Conservation (phyloP, 139 green algal species). For the Haematococcus lacustris region DNA sequence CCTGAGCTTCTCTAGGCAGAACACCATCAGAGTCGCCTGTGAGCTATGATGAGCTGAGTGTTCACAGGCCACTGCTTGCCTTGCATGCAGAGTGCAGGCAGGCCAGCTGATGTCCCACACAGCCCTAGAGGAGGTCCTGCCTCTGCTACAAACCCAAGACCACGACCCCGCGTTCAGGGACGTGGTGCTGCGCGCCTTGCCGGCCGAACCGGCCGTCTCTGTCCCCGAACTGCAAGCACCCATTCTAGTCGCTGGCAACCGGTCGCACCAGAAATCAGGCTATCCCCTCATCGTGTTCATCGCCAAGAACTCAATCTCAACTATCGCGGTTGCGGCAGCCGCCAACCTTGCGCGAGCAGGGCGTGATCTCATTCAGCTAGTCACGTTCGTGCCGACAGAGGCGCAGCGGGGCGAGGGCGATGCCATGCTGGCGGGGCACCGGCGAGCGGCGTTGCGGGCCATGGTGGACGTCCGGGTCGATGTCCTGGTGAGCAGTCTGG, state of each 20-base stretch:
- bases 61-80: neutral
- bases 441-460: neutral
- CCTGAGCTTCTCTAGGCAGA: neutral
- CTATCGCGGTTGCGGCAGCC: conserved; percentile 2
- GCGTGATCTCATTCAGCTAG: conserved; percentile 10
- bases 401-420: conserved; percentile 7
- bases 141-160: conserved; percentile 30
- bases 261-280: neutral
- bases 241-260: conserved; percentile 1
- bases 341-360: conserved; percentile 9
- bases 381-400: conserved; percentile 16
- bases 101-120: conserved; percentile 1
- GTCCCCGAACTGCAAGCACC: neutral
- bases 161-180: conserved; percentile 20
- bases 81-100: neutral
- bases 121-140: conserved; percentile 26
- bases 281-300: conserved; percentile 19
- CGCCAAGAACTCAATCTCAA: conserved; percentile 2
- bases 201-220: too few relatives aligned
- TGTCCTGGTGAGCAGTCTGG: conserved; percentile 2
- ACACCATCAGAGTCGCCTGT: neutral
- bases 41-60: neutral
- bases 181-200: conserved; percentile 1
- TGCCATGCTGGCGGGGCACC: conserved; percentile 9
- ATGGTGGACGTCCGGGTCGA: conserved; percentile 9